Conservation (phyloP, 345 rosid species). For the Leavenworthia alabamica region DNA sequence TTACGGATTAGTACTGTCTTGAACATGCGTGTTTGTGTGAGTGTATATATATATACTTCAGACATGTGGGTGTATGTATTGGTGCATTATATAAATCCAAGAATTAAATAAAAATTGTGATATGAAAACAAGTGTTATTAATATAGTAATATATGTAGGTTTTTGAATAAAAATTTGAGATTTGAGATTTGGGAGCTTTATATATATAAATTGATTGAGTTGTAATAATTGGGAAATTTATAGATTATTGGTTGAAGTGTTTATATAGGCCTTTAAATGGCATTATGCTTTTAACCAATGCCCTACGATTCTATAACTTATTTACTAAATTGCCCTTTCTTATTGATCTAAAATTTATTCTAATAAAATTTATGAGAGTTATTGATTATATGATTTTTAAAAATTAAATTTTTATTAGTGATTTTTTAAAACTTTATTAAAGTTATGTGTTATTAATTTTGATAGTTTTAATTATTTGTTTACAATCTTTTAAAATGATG, state of each 20-base stretch:
- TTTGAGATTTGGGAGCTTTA: conserved; percentile 8
- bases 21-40: conserved; percentile 2
- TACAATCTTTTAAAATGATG: too few relatives aligned
- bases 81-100: conserved; percentile 14
- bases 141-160: conserved; percentile 1
- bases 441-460: too few relatives aligned
- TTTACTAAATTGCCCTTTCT: conserved; percentile 18
- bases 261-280: background rate
- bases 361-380: too few relatives aligned
- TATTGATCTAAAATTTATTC: too few relatives aligned
- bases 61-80: conserved; percentile 19
- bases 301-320: background rate
- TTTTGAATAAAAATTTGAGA: background rate
- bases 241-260: background rate
- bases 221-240: background rate
- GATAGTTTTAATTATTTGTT: too few relatives aligned
- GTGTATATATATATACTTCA: conserved; percentile 12
- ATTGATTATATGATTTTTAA: background rate
- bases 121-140: background rate
- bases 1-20: background rate
- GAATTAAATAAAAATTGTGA: background rate
- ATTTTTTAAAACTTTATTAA: too few relatives aligned
- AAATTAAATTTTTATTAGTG: too few relatives aligned
- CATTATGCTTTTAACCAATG: conserved; percentile 6
- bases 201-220: background rate